Percentiles rank a stretch among this genome's conserved stretches.
These are phyloP conservation scores for Spinacia oleracea DNA, from an alignment of 179 eudicot genomes.

Conservation along the genomic window DNA sequence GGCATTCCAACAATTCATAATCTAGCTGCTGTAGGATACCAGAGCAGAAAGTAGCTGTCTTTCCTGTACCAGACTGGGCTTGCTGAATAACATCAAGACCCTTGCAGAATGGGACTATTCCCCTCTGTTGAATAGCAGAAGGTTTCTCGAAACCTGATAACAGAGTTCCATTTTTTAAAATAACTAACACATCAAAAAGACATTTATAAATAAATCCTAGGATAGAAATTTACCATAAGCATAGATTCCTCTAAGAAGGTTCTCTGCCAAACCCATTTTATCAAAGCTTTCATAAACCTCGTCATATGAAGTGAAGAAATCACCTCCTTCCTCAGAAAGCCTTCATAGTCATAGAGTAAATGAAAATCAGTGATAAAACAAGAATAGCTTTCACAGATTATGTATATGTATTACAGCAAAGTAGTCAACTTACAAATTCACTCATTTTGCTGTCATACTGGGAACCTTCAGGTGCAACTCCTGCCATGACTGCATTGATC, in stretches of 20 bases:
- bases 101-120: conserved; percentile 47
- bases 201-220: not conserved
- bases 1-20: conserved; percentile 36
- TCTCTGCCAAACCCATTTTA: conserved; percentile 71
- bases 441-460: conserved; percentile 41
- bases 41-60: conserved; percentile 42
- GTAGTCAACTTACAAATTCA: conserved; percentile 43
- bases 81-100: conserved; percentile 47
- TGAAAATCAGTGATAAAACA: not conserved
- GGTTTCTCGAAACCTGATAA: conserved; percentile 44
- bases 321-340: conserved; percentile 54
- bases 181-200: too few relatives aligned
- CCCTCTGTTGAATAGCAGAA: conserved; percentile 47
- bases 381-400: too few relatives aligned
- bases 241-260: conserved; percentile 80
- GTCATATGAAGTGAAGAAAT: conserved; percentile 68
- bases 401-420: too few relatives aligned
- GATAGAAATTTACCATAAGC: conserved; percentile 56
- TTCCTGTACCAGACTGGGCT: conserved; percentile 45
- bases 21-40: conserved; percentile 40
- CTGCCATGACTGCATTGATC: conserved; percentile 38
- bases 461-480: conserved; percentile 35
- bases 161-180: not conserved
- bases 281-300: conserved; percentile 80
- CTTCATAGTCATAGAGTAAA: conserved; percentile 20